Conservation (phyloP, 1,139 yeast genomes). For the Arxiozyma bovina region DNA sequence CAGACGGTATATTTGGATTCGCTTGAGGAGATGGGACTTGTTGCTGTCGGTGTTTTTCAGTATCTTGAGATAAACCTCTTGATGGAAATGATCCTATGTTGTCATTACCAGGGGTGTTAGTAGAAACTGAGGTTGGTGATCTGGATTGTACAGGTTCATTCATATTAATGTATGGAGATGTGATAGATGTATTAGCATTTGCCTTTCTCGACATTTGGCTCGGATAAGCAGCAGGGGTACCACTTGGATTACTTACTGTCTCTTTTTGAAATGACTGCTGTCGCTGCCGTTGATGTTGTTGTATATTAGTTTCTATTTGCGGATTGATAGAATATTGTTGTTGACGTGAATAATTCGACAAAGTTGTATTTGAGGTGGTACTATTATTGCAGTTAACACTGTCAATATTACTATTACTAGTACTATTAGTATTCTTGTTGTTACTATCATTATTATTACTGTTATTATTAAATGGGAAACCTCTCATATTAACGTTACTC, state of each 20-base stretch:
- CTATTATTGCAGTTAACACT: neutral
- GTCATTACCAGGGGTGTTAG: neutral
- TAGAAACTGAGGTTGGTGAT: neutral
- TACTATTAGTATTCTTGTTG: neutral
- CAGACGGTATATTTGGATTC: slow-evolving; percentile 1
- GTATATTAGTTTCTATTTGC: neutral
- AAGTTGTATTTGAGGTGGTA: neutral
- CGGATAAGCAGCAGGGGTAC: neutral
- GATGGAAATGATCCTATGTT: neutral
- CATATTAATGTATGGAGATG: neutral
- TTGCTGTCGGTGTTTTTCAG: neutral
- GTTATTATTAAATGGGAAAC: neutral
- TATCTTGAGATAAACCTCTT: neutral
- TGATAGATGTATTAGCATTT: neutral
- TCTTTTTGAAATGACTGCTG: neutral
- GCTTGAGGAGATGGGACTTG: neutral
- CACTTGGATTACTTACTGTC: neutral
- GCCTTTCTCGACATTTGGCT: neutral
- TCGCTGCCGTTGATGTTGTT: neutral
- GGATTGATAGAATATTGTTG: neutral
- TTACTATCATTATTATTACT: neutral
- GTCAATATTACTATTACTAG: neutral
- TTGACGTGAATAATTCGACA: neutral
- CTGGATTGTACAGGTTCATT: neutral
- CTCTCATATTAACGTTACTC: neutral